Conservation (phyloP, 1,139 yeast species). For the Taphrina communis region DNA sequence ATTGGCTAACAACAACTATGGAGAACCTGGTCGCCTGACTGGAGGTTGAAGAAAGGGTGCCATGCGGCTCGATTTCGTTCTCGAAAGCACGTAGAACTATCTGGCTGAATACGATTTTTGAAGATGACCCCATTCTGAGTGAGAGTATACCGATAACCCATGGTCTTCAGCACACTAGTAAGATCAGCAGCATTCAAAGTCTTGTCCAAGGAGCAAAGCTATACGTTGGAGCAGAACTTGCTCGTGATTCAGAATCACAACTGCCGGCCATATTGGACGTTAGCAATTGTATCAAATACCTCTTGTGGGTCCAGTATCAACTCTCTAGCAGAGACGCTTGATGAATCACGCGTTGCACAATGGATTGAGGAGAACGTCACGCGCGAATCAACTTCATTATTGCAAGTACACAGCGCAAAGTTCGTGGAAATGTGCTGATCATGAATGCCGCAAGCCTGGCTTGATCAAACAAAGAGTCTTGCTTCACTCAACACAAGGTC, state of each 20-base stretch:
- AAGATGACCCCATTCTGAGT: not conserved
- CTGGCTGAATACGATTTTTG: conserved; percentile 11
- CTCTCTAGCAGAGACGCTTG: not conserved
- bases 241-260: not conserved
- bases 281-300: not conserved
- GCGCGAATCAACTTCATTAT: not conserved
- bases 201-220: not conserved
- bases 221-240: conserved; percentile 5
- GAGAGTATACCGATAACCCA: conserved; percentile 3
- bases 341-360: not conserved
- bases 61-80: conserved; percentile 14
- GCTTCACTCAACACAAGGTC: no score
- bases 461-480: no score
- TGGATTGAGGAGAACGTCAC: not conserved
- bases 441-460: no score
- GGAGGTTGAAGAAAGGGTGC: not conserved
- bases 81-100: not conserved
- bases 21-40: not conserved
- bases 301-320: not conserved
- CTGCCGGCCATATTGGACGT: not conserved
- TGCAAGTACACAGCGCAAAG: conserved; percentile 5
- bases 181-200: not conserved
- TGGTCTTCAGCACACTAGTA: not conserved
- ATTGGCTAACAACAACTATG: conserved; percentile 1
- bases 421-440: not conserved